Conservation (phyloP, 352 stramenopile genomes). For the Pythium myriotylum region DNA sequence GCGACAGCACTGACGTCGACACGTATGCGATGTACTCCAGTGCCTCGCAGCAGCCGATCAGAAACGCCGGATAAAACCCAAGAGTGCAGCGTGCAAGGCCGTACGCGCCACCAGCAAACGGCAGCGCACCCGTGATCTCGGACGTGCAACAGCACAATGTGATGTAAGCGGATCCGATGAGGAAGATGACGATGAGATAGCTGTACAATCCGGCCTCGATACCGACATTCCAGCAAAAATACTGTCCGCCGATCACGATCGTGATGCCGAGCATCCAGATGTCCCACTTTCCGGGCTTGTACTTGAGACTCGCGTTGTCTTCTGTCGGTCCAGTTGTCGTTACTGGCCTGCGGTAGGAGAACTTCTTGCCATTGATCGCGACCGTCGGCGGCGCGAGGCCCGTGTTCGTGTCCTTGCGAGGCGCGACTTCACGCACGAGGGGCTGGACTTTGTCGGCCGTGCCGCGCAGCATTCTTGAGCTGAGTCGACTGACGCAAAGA, state of each 20-base stretch:
- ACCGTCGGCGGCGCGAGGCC: too few species aligned
- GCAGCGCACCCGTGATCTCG: conserved; percentile 32
- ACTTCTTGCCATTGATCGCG: too few species aligned
- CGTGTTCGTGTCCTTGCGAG: too few species aligned
- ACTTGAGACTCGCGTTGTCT: background rate
- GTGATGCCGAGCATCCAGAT: conserved; percentile 30
- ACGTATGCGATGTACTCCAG: conserved; percentile 23
- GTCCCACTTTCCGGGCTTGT: conserved; percentile 9
- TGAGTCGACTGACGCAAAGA: too few species aligned
- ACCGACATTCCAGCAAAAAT: conserved; percentile 33
- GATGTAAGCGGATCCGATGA: conserved; percentile 26
- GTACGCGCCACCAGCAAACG: conserved; percentile 36
- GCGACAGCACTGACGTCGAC: background rate
- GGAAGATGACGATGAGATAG: conserved; percentile 9
- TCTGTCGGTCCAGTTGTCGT: too few species aligned
- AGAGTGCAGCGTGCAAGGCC: conserved; percentile 33
- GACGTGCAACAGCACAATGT: conserved; percentile 24
- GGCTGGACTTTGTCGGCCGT: too few species aligned
- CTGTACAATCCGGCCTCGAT: conserved; percentile 21
- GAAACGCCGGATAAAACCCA: conserved; percentile 32
- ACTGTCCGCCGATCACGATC: conserved; percentile 37
- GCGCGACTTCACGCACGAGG: too few species aligned
- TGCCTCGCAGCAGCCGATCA: conserved; percentile 36
- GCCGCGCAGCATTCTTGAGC: too few species aligned
- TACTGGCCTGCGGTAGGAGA: too few species aligned